These are phyloP conservation scores for Suillus placidus DNA, from an alignment of 768 basidiomycete species.

Conservation along the genomic window DNA sequence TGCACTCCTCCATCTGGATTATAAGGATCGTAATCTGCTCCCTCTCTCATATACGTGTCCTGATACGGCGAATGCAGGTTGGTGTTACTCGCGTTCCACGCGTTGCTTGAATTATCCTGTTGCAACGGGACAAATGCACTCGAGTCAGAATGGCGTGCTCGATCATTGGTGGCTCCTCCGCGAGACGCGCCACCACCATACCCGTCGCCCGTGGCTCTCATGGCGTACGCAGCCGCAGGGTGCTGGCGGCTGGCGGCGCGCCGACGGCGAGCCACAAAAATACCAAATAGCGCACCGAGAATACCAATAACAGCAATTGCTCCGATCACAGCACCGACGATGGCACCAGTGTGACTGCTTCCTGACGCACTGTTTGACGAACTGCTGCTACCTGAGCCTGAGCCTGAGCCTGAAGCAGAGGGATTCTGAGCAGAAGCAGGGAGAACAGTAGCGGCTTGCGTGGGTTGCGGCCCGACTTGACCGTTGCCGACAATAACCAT, in stretches of 20 bases:
- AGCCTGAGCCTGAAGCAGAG: conserved; percentile 39
- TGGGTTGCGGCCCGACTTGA: conserved; percentile 71
- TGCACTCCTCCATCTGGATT: conserved; percentile 1
- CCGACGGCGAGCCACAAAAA: conserved; percentile 54
- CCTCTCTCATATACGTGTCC: conserved; percentile 24
- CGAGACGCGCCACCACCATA: conserved; percentile 15
- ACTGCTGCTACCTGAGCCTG: conserved; percentile 17
- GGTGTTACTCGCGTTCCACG: conserved; percentile 59
- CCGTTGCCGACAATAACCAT: conserved; percentile 82
- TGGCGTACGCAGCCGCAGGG: conserved; percentile 40
- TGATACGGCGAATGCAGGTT: conserved; percentile 47
- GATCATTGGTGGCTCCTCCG: conserved; percentile 26
- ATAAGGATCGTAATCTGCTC: conserved; percentile 15
- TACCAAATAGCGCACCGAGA: conserved; percentile 41
- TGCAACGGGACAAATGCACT: conserved; percentile 74
- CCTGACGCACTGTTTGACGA: conserved; percentile 21
- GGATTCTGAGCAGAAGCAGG: conserved; percentile 45
- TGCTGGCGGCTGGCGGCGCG: conserved; percentile 40
- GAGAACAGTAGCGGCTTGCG: conserved; percentile 23
- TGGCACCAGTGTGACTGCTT: conserved; percentile 22
- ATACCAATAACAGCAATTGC: conserved; percentile 32
- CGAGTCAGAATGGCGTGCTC: conserved; percentile 55
- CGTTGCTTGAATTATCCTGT: conserved; percentile 58
- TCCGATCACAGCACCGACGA: conserved; percentile 35
- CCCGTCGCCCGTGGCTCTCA: conserved; percentile 34